phyloP scores from a whole-genome alignment of 2,329 filamentous ascomycete species.

The Zarea fungicola region DNA sequence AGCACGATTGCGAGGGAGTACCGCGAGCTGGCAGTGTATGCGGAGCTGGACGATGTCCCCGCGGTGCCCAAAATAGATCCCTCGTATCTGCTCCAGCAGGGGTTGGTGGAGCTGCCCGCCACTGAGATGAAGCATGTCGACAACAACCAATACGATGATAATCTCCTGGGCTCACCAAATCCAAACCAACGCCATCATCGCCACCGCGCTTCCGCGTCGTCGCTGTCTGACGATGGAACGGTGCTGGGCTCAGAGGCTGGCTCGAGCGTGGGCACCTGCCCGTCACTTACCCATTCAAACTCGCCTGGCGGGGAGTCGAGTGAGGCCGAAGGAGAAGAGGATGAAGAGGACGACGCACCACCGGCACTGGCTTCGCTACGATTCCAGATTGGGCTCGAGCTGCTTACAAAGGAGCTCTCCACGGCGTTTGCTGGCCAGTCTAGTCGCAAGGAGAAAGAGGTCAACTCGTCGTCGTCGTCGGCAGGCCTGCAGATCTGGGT shows the following conservation, averaged over 20 bases:
- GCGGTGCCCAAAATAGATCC: neutral
- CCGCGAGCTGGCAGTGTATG: constrained; percentile 37
- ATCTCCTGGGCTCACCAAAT: neutral
- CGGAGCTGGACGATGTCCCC: constrained; percentile 17
- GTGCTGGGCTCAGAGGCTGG: constrained; percentile 44
- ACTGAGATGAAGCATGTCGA: constrained; percentile 20
- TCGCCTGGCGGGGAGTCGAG: neutral
- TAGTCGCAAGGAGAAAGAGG: constrained; percentile 17
- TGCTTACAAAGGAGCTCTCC: constrained; percentile 46
- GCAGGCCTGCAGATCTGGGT: constrained; percentile 48
- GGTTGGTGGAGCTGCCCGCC: neutral
- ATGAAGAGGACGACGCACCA: neutral
- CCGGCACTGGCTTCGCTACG: constrained; percentile 24
- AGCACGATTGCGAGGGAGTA: constrained; percentile 49
- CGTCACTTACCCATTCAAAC: constrained; percentile 4
- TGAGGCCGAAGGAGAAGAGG: neutral
- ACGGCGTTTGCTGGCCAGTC: constrained; percentile 31
- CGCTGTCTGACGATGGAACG: constrained; percentile 40
- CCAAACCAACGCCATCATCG: neutral
- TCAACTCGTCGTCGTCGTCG: constrained; percentile 34
- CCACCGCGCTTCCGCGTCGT: constrained; percentile 22
- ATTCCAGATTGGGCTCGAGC: constrained; percentile 46
- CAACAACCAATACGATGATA: neutral
- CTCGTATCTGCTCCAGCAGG: neutral
- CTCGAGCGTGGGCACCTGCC: constrained; percentile 18